Base-by-base conservation (phyloP, 768 basidiomycete species). In the Hygrocybe punicea region DNA sequence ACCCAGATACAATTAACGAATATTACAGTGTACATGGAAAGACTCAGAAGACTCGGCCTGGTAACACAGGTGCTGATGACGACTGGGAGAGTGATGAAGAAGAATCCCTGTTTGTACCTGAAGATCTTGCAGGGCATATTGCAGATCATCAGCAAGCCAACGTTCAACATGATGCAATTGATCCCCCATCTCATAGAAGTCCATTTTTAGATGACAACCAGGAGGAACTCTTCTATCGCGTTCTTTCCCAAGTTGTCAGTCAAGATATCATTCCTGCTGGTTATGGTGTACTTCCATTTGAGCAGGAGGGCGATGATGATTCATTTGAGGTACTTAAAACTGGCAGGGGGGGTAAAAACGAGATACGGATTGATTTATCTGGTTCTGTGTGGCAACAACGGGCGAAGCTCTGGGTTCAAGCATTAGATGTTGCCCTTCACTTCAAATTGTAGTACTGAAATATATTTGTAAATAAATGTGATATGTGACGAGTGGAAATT, bases 241-340 rank as follows among this genome's bases (percentile, higher is more conserved):
- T 47, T 47, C 45, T 58, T n/a, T 42, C 19, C 9, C 13, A 33
- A 24, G 21, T 48, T 17, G 21, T 42, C 2, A 11, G 46, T 14
- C 7, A 56, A 8, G 14, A 47, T 1, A 6, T 56, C 16, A 56
- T 60, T 1, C 65, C 63, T 2, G 33, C 44, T 10, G 33, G 58
- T 1, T 65, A 63, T 51, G 49, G 59, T 4, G 46, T 69, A 4
- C 56, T 42, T 3, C 47, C 60, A 11, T 42, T 24, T 0, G 66
- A 69, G 40, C 63, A 63, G 66, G 60, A 51, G 4, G 19, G 1
- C 0, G 59, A 53, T 4, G 11, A 44, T 7, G 65, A 66, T 16
- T 61, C 58, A 0, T n/a, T 34, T 4, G 60, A 64, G 51, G 35
- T 49, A 10, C 36, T 64, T 35, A 55, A 36, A 50, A 37, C 33